Conservation (phyloP, 257 asterid genomes). For the Phtheirospermum japonicum region DNA sequence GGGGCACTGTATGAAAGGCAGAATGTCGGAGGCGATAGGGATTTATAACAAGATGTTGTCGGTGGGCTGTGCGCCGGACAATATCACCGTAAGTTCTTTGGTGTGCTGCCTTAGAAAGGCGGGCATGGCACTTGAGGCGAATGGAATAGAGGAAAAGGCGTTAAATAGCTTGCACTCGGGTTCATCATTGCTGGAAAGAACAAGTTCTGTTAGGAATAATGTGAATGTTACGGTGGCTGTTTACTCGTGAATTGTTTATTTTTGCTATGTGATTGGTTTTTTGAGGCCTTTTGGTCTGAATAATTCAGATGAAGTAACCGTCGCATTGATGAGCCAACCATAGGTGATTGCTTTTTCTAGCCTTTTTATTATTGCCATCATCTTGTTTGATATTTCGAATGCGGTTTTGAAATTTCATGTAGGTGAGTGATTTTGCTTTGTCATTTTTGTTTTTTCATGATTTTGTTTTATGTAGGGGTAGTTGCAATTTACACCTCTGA, state of each 20-base stretch:
- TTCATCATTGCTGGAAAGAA: constrained; percentile 39
- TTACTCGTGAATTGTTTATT: constrained; percentile 27
- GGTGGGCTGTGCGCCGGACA: constrained; percentile 72
- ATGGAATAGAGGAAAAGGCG: constrained; percentile 51
- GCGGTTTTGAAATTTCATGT: constrained; percentile 12
- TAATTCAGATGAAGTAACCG: constrained; percentile 11
- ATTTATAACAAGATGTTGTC: constrained; percentile 67
- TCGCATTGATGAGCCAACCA: constrained; percentile 10
- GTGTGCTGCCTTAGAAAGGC: constrained; percentile 76
- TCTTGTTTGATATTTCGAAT: constrained; percentile 6
- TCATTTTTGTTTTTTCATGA: neutral
- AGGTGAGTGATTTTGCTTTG: constrained; percentile 2
- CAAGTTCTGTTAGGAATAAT: constrained; percentile 32
- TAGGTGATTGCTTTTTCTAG: constrained; percentile 28
- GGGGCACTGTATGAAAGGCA: constrained; percentile 98
- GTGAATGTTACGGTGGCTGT: constrained; percentile 61
- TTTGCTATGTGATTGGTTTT: constrained; percentile 26
- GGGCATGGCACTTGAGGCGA: constrained; percentile 77
- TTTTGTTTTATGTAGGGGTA: neutral
- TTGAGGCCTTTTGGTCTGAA: constrained; percentile 23
- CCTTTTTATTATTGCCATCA: neutral
- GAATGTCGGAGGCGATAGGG: constrained; percentile 67
- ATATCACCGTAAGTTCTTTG: constrained; percentile 48
- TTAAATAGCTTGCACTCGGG: constrained; percentile 29
- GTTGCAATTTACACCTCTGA: neutral